Conservation (phyloP, 176 grass and related monocot genomes). For the Carex parvula region DNA sequence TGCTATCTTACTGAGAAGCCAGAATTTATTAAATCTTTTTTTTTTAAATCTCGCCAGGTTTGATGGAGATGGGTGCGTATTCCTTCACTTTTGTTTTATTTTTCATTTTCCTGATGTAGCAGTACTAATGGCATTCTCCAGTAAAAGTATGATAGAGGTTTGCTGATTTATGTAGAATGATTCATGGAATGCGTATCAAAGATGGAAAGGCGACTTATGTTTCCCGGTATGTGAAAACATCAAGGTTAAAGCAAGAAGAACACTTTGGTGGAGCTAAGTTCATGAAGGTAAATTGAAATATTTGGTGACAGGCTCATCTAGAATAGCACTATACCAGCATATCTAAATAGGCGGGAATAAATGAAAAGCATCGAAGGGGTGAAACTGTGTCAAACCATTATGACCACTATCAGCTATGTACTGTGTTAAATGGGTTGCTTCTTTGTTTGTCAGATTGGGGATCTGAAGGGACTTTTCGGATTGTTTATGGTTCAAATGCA, state of each 20-base stretch:
- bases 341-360: not conserved
- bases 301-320: constrained; percentile 47
- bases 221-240: constrained; percentile 88
- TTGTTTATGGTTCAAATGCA: constrained; percentile 96
- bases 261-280: constrained; percentile 85
- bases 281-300: constrained; percentile 79
- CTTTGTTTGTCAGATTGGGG: constrained; percentile 61
- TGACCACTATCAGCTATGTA: not conserved
- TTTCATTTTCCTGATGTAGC: constrained; percentile 10
- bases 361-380: not conserved
- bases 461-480: constrained; percentile 86
- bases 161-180: constrained; percentile 57
- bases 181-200: constrained; percentile 89
- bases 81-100: not conserved
- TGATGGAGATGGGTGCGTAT: constrained; percentile 89
- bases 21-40: not conserved
- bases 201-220: constrained; percentile 94
- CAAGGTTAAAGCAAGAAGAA: constrained; percentile 92
- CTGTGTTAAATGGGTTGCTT: constrained; percentile 8
- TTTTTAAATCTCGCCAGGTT: constrained; percentile 60
- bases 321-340: not conserved
- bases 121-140: not conserved
- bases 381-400: not conserved
- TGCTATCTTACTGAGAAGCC: not conserved
- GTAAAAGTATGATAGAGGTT: not conserved